Base-by-base conservation (phyloP, 257 asterid genomes). In the Gardenia jasminoides region DNA sequence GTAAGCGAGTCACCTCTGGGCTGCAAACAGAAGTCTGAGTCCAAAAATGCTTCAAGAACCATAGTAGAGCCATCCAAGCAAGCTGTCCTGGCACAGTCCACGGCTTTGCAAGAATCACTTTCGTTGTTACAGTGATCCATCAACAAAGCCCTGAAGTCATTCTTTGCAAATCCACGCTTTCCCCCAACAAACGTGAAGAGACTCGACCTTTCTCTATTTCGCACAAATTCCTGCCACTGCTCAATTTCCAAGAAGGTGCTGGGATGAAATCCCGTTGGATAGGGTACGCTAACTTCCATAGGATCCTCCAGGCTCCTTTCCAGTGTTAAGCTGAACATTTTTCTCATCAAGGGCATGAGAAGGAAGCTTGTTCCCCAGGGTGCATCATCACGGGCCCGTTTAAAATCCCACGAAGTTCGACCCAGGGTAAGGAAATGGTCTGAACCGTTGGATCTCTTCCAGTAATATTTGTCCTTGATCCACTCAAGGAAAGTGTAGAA, bases 211-310 rank as follows among this genome's bases (percentile, higher is more conserved):
- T 86, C 81, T 20, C 81, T 65, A 16, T 47, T 72, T 70, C 91
- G 84, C 4, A 87, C 85, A 82, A 82, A 91, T 10, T 67, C 80
- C 36, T 89, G 97, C 98, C 98, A 93, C 5, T 84, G 70, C 13
- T n/a, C 20, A 6, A 90, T 77, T 28, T 65, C 68, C 10, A 82
- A 82, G 10, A 6, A 67, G 0, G 96, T 82, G 33, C 88, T 86
- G 58, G 98, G 97, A 87, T 93, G 98, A 85, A 91, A 93, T 78
- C 95, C 97, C 12, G 91, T 89, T 28, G 97, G 98, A 77, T 93
- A 93, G 10, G 98, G 98, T 5, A 93, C 94, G 58, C 89, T 80
- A 17, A 93, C 85, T 65, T 93, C 98, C 85, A 77, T 82, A 13
- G 84, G 86, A 24, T 91, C 98, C 47, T 94, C 89, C 3, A 92